Evolutionary conservation across 164 flowering plant genomes (phyloP).

Genomic region (Echeveria elegans): DNA sequence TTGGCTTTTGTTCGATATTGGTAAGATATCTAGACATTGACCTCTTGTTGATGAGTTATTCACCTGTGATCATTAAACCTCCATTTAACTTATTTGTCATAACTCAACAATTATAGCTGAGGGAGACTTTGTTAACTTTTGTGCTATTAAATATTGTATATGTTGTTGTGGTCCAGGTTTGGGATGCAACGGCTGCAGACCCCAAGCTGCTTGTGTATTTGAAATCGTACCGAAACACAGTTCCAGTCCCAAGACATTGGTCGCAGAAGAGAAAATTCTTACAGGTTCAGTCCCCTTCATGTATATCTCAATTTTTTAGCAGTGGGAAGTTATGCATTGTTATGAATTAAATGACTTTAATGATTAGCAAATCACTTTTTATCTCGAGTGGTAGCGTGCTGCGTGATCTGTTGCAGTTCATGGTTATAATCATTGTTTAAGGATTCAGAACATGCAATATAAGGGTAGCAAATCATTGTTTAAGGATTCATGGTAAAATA

Average conservation of each 20-base stretch:
- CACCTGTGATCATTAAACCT: too few species aligned
- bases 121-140: not conserved
- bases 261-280: constrained; percentile 91
- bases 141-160: not conserved
- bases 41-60: not conserved
- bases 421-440: not conserved
- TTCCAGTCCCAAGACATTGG: constrained; percentile 99
- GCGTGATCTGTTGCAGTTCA: not conserved
- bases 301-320: not conserved
- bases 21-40: not conserved
- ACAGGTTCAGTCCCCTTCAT: constrained; percentile 53
- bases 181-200: constrained; percentile 99
- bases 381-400: not conserved
- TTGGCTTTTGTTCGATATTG: not conserved
- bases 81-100: too few species aligned
- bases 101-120: not conserved
- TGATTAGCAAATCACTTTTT: not conserved
- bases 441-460: not conserved
- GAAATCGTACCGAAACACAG: constrained; percentile 91
- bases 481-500: not conserved
- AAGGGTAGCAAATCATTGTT: not conserved
- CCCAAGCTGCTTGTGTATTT: constrained; percentile 90
- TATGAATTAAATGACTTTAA: not conserved
- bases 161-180: constrained; percentile 44
- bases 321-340: not conserved